These are phyloP conservation scores for Alnus glutinosa DNA, from an alignment of 306 rosid genomes.

Conservation along the genomic window DNA sequence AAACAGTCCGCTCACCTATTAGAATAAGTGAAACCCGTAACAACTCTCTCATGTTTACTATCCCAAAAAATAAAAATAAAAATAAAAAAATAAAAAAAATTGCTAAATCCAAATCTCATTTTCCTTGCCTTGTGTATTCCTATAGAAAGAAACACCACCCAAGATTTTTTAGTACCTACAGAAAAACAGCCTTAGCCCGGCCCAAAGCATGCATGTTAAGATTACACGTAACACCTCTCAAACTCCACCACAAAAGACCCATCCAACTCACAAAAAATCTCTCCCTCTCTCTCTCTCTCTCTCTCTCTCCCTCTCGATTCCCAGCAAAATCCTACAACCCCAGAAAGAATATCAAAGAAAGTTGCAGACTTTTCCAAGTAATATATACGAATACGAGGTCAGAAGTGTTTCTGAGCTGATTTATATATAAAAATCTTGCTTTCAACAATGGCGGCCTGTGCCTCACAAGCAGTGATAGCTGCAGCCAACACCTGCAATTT, in stretches of 20 bases:
- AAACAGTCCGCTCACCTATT: too few species aligned
- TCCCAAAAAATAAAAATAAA: too few species aligned
- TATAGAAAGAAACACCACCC: not conserved
- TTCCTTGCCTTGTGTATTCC: too few species aligned
- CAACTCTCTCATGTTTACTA: too few species aligned
- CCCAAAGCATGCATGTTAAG: not conserved
- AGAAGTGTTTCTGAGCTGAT: conserved; percentile 10
- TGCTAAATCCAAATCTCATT: too few species aligned
- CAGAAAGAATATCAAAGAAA: not conserved
- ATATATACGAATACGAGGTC: not conserved
- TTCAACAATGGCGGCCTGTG: conserved; percentile 60
- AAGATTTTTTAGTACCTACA: not conserved
- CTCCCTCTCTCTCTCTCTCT: not conserved
- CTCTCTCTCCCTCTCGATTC: not conserved
- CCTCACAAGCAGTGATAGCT: conserved; percentile 63
- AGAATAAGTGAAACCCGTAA: too few species aligned
- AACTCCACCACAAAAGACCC: conserved; percentile 39
- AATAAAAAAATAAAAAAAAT: too few species aligned
- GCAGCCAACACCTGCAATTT: conserved; percentile 58
- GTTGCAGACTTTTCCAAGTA: not conserved
- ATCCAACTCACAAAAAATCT: conserved; percentile 15
- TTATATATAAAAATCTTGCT: not conserved
- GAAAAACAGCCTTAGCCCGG: not conserved
- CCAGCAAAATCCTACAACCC: conserved; percentile 9
- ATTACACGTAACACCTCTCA: conserved; percentile 18